Base-by-base conservation (phyloP, 2,329 filamentous ascomycete species). In the Fusarium nurragi region DNA sequence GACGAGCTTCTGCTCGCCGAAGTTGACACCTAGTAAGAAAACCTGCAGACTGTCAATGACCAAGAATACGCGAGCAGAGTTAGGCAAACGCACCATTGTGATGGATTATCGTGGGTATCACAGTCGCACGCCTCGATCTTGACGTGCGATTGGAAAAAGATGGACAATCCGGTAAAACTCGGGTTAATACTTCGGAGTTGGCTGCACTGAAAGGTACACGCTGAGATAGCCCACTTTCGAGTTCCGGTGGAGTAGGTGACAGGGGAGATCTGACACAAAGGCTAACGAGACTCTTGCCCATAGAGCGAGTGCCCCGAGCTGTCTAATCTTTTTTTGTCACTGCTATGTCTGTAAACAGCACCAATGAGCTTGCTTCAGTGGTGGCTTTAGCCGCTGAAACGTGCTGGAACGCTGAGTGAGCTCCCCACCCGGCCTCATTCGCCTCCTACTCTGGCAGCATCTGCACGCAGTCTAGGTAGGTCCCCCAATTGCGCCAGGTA, bases 1-100 rank as follows among this genome's bases (percentile, higher is more conserved):
- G 76, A 98, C 90, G 74, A 97, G 86, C 78, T 90, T 89, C 73
- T 83, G 81, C 81, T 97, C 94, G 71, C 87, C 82, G 82, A 98
- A 97, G 82, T 91, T 94, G 82, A 92, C 84, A 73, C 92, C 92
- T 74, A 94, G 84, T 73, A 98, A 89, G 82, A 95, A 92, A 74
- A 94, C 90, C 92, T 93, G 21, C 32, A 16, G 14, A 26, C 19
- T 10, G 41, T 57, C 14, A 64, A 22, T 19, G 4, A 21, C 2
- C 4, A 23, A 11, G 21, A 23, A n/a, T n/a, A 10, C 10, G 8
- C n/a, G 32, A 34, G 32, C 32, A 19, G n/a, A 12, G 21, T 50
- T 60, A 25, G 16, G 19, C 14, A 38, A 41, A n/a, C 55, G 14
- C 60, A 71, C 70, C 70, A 72, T 72, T 43, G 19, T 71, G 65